Evolutionary conservation across 495 filamentous ascomycete species (phyloP).

Genomic region (Lasiosphaeris hirsuta): DNA sequence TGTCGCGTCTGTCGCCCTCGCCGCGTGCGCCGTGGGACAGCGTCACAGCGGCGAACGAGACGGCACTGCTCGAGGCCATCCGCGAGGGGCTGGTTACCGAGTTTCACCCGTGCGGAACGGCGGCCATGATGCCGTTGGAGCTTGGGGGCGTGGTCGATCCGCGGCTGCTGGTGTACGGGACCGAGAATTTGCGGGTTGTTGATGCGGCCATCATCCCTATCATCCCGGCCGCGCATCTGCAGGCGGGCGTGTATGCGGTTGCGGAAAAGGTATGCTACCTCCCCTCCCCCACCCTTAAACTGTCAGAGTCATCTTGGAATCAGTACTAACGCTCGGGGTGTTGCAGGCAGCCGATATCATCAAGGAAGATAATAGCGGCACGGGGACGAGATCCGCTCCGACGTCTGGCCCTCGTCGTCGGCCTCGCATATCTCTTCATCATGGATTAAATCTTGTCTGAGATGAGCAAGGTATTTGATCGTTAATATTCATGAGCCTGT

Average conservation of each 20-base stretch:
- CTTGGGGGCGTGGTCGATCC: constrained; percentile 46
- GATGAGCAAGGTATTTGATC: no score
- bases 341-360: constrained; percentile 6
- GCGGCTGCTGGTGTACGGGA: constrained; percentile 46
- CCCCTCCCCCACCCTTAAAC: no score
- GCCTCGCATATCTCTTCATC: no score
- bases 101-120: constrained; percentile 36
- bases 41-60: constrained; percentile 4
- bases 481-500: no score
- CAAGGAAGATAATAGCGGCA: constrained; percentile 5
- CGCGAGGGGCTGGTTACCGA: constrained; percentile 18
- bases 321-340: no score
- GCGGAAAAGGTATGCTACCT: constrained; percentile 48
- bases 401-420: no score
- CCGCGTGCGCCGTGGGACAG: constrained; percentile 13
- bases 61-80: constrained; percentile 19
- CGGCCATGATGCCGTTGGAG: constrained; percentile 41
- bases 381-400: neutral
- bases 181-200: constrained; percentile 40
- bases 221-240: constrained; percentile 43
- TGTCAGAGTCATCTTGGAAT: no score
- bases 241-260: constrained; percentile 51
- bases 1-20: constrained; percentile 27
- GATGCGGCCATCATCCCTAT: constrained; percentile 53
- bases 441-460: no score